Base-by-base conservation (phyloP, 805 yeast species). In the Metschnikowia similis region DNA sequence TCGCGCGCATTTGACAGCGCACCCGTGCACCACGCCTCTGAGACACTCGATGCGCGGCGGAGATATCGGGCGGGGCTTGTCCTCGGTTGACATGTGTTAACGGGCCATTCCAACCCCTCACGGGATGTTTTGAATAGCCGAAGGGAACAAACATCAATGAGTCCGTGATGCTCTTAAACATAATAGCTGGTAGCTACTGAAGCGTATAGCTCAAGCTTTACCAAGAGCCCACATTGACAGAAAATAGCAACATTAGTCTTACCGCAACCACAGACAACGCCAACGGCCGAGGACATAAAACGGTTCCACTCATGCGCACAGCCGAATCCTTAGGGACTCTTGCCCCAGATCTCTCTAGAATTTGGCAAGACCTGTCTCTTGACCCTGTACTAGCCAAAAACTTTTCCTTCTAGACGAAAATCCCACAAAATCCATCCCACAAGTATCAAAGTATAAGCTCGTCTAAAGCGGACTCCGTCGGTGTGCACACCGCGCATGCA, bases 61-160 rank as follows among this genome's bases (percentile, higher is more conserved):
- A 43, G 46, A 35, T 43, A 43, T 43, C 46, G 46, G 6, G 8
- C 8, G 14, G 10, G 9, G 29, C n/a, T 14, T 34, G 17, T 27
- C 46, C 39, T 43, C 40, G 40, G 46, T 28, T 35, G 28, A 35
- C 40, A 43, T 43, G 36, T 41, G 45, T 14, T n/a, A 14, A 6
- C 6, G 32, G 26, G 26, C 26, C 6, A 28, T 27, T 16, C 16
- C 8, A 17, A 39, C 42, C 42, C 42, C 42, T 28, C 42, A 39
- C 42, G 14, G 26, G 10, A 10, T 9, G 21, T 10, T 17, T 30
- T 30, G 31, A 36, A 10, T 21, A 26, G 29, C 39, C 39, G 39
- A 36, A 27, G 39, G 26, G 28, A 21, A 5, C 8, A 13, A 8
- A 11, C 28, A 4, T 6, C 6, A 21, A 8, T 11, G 11, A 14